Percentiles rank a stretch among this genome's conserved stretches.
Evolutionary conservation across 1,284 basidiomycete species (phyloP).

Genomic region (Lentinula novae-zelandiae): DNA sequence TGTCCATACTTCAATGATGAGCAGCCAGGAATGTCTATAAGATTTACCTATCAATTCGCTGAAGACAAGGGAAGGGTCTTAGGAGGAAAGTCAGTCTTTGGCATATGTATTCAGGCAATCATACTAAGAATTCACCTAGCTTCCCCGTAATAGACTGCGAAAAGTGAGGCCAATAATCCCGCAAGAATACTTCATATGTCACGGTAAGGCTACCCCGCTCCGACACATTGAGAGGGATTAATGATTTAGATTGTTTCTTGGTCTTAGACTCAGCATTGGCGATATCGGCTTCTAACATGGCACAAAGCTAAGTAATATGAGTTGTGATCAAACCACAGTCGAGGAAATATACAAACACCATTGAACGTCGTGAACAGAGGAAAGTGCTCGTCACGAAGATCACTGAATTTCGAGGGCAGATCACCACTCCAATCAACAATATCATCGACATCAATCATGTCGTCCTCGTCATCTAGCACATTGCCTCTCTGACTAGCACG

Average conservation of each 20-base stretch:
- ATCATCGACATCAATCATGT: constrained; percentile 48
- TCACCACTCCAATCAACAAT: constrained; percentile 38
- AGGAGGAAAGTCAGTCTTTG: not conserved
- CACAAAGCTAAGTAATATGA: constrained; percentile 33
- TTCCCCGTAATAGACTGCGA: constrained; percentile 50
- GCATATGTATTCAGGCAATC: not conserved
- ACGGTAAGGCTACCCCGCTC: constrained; percentile 25
- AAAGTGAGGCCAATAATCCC: constrained; percentile 63
- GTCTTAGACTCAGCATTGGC: not conserved
- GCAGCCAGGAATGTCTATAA: too few relatives aligned
- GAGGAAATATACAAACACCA: constrained; percentile 34
- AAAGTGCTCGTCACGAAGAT: constrained; percentile 58
- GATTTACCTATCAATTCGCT: constrained; percentile 61
- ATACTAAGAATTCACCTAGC: constrained; percentile 37
- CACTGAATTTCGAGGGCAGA: constrained; percentile 55
- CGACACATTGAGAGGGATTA: not conserved
- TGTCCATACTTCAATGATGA: not conserved
- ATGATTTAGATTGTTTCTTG: not conserved
- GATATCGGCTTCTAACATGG: constrained; percentile 40
- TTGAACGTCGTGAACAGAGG: constrained; percentile 70
- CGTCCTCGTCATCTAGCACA: constrained; percentile 24
- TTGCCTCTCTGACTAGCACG: constrained; percentile 20
- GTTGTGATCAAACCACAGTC: not conserved
- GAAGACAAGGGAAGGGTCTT: constrained; percentile 63
- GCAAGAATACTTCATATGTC: constrained; percentile 48